Evolutionary conservation across 2,329 filamentous ascomycete species (phyloP), one percentile per base, ranked within the genome.

Genomic region (Dothideomycetidae sp.): DNA sequence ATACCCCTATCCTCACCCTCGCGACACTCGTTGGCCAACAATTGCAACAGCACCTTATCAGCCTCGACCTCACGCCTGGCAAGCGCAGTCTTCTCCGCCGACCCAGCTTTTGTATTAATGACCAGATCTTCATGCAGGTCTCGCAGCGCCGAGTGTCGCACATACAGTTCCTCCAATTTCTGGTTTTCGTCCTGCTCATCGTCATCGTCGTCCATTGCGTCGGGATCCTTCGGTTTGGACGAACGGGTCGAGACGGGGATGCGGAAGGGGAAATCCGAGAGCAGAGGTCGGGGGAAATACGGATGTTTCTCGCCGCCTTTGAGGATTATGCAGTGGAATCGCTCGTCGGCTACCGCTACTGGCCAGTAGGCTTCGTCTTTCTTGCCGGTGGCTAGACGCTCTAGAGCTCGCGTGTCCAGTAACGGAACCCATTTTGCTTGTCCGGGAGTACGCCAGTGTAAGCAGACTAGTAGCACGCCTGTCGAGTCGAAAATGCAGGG

Each of bases 281-380:
- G 76, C 26, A 94, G 65, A 2, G 84, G 86, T 7, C 81, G 77
- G 9, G 84, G 90, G 61, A 88, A 96, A 63, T 90, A 94, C 1
- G 88, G 86, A 53, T 94, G 83, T 53, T 79, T 73, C 54, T 98
- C 90, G 23, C 81, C 81, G 44, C 90, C 90, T 62, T 98, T 98
- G 53, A 98, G 76, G 50, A 98, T 96, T 60, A 98, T 94, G 63
- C 92, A 98, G 67, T 96, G 88, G 59, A 98, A 98, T 52, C 81
- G 88, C 52, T 81, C 71, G 50, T 86, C 76, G 2, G 88, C 84
- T 1, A 96, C 86, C 1, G 90, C 90, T 19, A 98, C 83, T 1
- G 90, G 90, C 72, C 86, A 98, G 64, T 98, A 98, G 0, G 69
- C 73, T 60, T 98, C 90, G 46, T 80, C 72, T 58, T 93, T 94